These are phyloP conservation scores for Rhodocollybia butyracea DNA, from an alignment of 768 basidiomycete genomes.

Conservation along the genomic window DNA sequence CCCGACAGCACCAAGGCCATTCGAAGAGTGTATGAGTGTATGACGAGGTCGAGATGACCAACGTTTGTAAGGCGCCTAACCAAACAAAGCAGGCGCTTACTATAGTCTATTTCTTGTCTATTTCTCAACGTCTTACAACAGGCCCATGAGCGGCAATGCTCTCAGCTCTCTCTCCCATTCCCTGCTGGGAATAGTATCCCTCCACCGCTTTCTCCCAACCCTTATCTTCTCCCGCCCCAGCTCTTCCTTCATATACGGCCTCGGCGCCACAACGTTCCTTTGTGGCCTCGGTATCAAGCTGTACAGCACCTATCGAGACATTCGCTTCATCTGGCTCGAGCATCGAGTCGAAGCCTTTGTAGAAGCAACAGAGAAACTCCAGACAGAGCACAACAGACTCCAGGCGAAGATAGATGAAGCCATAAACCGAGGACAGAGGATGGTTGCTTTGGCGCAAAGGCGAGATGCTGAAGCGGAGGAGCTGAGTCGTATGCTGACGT, in stretches of 20 bases:
- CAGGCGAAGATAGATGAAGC: neutral
- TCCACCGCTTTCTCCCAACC: neutral
- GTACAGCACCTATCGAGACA: neutral
- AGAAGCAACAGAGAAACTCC: neutral
- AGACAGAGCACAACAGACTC: no score
- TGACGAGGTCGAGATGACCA: no score
- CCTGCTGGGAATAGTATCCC: neutral
- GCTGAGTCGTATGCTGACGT: neutral
- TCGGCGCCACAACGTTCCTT: neutral
- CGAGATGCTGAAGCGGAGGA: neutral
- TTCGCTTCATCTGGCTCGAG: neutral
- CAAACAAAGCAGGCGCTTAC: no score
- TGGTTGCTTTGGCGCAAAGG: neutral
- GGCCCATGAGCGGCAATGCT: slow-evolving; percentile 1
- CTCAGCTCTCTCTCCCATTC: neutral
- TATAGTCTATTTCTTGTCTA: no score
- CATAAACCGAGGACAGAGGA: neutral
- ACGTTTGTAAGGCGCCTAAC: no score
- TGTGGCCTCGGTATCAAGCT: neutral
- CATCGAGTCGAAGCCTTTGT: neutral
- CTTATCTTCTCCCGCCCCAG: neutral
- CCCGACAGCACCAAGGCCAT: no score
- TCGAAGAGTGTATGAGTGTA: no score
- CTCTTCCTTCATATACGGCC: neutral
- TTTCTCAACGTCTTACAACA: no score